phyloP scores from a whole-genome alignment of 768 basidiomycete genomes.

The Sarcodon sp. region DNA sequence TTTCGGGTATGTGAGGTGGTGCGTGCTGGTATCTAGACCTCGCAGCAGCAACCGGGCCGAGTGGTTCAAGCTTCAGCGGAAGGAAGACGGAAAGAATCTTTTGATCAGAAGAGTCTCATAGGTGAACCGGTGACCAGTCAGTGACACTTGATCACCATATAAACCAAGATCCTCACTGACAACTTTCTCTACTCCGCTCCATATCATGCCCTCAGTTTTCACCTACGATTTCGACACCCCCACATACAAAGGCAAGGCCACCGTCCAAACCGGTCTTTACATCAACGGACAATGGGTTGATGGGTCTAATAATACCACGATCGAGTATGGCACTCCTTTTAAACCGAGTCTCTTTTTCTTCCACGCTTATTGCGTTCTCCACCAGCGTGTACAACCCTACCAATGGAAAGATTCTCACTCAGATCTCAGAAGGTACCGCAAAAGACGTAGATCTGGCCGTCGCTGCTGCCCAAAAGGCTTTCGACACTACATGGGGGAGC shows the following conservation, averaged over 20 bases:
- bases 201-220: constrained; percentile 29
- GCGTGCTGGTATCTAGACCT: no score
- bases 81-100: no score
- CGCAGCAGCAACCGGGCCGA: no score
- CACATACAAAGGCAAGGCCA: constrained; percentile 43
- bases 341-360: neutral
- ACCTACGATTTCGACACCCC: constrained; percentile 38
- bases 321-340: constrained; percentile 40
- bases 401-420: constrained; percentile 48
- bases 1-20: no score
- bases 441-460: constrained; percentile 75
- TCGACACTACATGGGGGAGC: constrained; percentile 58
- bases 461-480: constrained; percentile 46
- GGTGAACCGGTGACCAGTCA: no score
- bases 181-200: neutral
- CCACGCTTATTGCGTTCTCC: constrained; percentile 1
- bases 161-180: no score
- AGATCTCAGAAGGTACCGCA: constrained; percentile 43
- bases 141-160: no score
- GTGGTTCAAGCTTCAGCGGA: no score
- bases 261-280: constrained; percentile 55
- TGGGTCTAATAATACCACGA: constrained; percentile 39
- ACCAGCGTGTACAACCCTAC: constrained; percentile 49
- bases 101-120: no score
- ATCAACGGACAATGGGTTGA: constrained; percentile 59